phyloP scores from a whole-genome alignment of 495 filamentous ascomycete species.

The Arthonia radiata region DNA sequence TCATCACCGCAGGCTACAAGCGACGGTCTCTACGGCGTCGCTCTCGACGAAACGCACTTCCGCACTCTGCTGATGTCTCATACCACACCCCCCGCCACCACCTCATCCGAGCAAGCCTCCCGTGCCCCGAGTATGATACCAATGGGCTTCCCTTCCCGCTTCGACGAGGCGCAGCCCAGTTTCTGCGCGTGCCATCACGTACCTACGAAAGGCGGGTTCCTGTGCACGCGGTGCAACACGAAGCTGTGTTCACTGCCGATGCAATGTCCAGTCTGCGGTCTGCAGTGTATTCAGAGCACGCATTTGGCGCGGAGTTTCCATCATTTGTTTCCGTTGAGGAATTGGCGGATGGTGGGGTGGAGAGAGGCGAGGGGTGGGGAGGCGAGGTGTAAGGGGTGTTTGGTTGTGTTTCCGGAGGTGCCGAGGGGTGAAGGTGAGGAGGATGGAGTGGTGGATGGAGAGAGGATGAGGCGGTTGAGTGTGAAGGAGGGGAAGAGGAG shows the following conservation, averaged over 20 bases:
- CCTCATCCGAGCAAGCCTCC: slow-evolving; percentile 28
- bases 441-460: slow-evolving; percentile 5
- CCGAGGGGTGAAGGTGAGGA: too few species aligned
- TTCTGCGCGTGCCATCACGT: slow-evolving; percentile 82
- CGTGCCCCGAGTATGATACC: slow-evolving; percentile 62
- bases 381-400: too few species aligned
- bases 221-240: slow-evolving; percentile 65
- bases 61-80: slow-evolving; percentile 65
- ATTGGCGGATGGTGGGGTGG: slow-evolving; percentile 85
- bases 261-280: slow-evolving; percentile 70
- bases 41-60: slow-evolving; percentile 71
- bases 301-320: slow-evolving; percentile 89
- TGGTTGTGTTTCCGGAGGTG: too few species aligned
- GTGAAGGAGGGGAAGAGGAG: too few species aligned
- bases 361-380: slow-evolving; percentile 28
- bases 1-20: slow-evolving; percentile 2
- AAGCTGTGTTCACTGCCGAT: slow-evolving; percentile 85
- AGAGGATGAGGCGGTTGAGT: too few species aligned
- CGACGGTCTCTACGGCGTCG: slow-evolving; percentile 39
- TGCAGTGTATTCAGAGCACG: slow-evolving; percentile 90
- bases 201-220: slow-evolving; percentile 66
- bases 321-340: slow-evolving; percentile 75
- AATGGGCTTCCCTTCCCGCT: slow-evolving; percentile 96
- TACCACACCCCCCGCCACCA: slow-evolving; percentile 69
- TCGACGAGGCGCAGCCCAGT: slow-evolving; percentile 45